phyloP scores from a whole-genome alignment of 768 basidiomycete species.

The Leccinellum rugosiceps region DNA sequence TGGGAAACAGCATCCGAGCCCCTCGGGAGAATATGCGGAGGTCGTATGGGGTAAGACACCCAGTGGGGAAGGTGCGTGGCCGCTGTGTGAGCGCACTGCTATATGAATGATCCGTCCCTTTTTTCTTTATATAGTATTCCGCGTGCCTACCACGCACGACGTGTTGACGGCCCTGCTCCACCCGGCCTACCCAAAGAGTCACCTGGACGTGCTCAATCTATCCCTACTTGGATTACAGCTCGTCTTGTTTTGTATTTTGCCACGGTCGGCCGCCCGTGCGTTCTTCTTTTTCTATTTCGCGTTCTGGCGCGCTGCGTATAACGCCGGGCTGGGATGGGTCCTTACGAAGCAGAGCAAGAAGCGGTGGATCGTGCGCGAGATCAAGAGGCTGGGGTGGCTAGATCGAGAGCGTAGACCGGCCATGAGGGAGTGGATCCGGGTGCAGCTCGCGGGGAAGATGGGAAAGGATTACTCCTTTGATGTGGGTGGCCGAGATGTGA shows the following conservation, averaged over 20 bases:
- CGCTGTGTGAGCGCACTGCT: conserved; percentile 2
- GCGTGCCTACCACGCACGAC: conserved; percentile 89
- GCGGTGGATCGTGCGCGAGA: conserved; percentile 85
- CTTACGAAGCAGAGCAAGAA: conserved; percentile 94
- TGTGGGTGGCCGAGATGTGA: conserved; percentile 41
- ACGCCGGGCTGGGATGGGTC: conserved; percentile 91
- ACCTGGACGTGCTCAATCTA: conserved; percentile 86
- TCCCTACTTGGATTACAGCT: conserved; percentile 75
- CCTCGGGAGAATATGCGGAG: conserved; percentile 38
- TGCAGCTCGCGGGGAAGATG: conserved; percentile 89
- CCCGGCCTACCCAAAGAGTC: conserved; percentile 80
- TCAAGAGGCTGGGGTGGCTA: conserved; percentile 85
- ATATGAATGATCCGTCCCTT: not conserved
- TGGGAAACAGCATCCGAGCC: conserved; percentile 8
- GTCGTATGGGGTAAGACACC: conserved; percentile 90
- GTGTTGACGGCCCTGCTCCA: conserved; percentile 83
- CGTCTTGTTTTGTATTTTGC: conserved; percentile 64
- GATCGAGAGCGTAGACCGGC: conserved; percentile 62
- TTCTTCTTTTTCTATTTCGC: conserved; percentile 91
- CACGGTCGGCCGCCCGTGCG: conserved; percentile 47
- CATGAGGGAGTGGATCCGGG: conserved; percentile 78
- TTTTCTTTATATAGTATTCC: conserved; percentile 63
- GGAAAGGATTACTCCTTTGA: conserved; percentile 92
- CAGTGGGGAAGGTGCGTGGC: conserved; percentile 61
- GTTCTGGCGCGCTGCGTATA: conserved; percentile 91